Evolutionary conservation across 805 yeast species (phyloP).

Genomic region (Candida khao-thaluensis): DNA sequence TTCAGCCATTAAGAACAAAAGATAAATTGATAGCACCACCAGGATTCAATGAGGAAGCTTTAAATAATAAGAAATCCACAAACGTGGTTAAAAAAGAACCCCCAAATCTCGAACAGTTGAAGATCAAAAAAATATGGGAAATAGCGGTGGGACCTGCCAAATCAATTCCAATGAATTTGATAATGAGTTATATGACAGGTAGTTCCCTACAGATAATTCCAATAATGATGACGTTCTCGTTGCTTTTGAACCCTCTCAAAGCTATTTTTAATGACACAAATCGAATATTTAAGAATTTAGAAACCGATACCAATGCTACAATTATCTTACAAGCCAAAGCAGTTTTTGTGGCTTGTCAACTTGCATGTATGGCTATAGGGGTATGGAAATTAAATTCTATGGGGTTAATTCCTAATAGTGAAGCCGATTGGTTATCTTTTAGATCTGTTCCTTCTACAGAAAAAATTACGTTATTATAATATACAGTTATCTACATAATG

Average conservation of each 20-base stretch:
- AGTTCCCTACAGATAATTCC: slow-evolving; percentile 87
- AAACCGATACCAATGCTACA: slow-evolving; percentile 33
- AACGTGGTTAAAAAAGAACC: slow-evolving; percentile 3
- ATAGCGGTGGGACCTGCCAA: slow-evolving; percentile 81
- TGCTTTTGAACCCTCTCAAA: slow-evolving; percentile 73
- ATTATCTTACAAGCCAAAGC: slow-evolving; percentile 28
- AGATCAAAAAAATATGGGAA: slow-evolving; percentile 78
- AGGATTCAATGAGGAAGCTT: slow-evolving; percentile 13
- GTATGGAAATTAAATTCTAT: slow-evolving; percentile 78
- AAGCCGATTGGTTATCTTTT: slow-evolving; percentile 93
- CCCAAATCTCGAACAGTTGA: slow-evolving; percentile 31
- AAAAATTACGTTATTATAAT: slow-evolving; percentile 16
- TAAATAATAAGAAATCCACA: slow-evolving; percentile 1
- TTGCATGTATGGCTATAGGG: slow-evolving; percentile 68
- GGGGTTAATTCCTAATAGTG: slow-evolving; percentile 88
- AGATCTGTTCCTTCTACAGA: slow-evolving; percentile 35
- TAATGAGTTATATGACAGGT: slow-evolving; percentile 94
- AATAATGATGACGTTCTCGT: slow-evolving; percentile 82
- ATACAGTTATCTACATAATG: no score
- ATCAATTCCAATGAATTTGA: slow-evolving; percentile 79
- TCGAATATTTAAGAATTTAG: slow-evolving; percentile 51
- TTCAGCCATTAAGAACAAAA: slow-evolving; percentile 9
- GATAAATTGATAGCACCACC: slow-evolving; percentile 16
- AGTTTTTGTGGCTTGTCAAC: slow-evolving; percentile 38
- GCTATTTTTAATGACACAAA: slow-evolving; percentile 61